Evolutionary conservation across 1,284 basidiomycete species (phyloP), one percentile per base, ranked within the genome.

Genomic region (Xanthoconium separans): DNA sequence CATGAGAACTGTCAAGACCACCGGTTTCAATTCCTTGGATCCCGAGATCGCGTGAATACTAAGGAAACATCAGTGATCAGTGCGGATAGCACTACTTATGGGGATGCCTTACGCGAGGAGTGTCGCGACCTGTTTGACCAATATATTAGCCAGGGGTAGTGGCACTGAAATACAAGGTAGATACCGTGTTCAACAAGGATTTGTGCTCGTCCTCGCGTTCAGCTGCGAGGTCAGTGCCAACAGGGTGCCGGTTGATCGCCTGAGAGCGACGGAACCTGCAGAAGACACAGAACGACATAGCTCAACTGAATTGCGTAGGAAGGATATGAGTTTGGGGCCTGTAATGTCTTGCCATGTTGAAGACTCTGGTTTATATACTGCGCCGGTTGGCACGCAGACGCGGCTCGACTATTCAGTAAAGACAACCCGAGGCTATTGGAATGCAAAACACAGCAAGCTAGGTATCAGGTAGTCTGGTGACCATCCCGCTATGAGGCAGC

Each of bases 101-200:
- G 7, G 40, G 16, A 24, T 27, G 16, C 52, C 63, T 51, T n/a
- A 59, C 63, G 57, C 39, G 3, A 65, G 52, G 40, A 67, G 58
- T 9, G 53, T 41, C 37, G 47, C 41, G 27, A 65, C 53, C 63
- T 65, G n/a, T 37, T 31, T 3, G 24, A 29, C 12, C 27, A 11
- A 4, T 34, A 7, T 34, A 12, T 34, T 6, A 34, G 33, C 15
- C 33, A 34, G 13, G 33, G 33, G 13, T 15, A 34, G 33, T 34
- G n/a, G 34, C 33, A 40, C 22, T 4, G 12, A 6, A 24, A 12
- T 4, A 8, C 2, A 18, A 18, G 8, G 30, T 16, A 18, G 54
- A 42, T 37, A 64, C 62, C 9, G 54, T 40, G 37, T 55, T 59
- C 34, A 65, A 31, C 1, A 55, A 52, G 12, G 53, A 56, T 30